These are phyloP conservation scores for Fraxinus americana DNA, from an alignment of 257 asterid species.

Conservation along the genomic window DNA sequence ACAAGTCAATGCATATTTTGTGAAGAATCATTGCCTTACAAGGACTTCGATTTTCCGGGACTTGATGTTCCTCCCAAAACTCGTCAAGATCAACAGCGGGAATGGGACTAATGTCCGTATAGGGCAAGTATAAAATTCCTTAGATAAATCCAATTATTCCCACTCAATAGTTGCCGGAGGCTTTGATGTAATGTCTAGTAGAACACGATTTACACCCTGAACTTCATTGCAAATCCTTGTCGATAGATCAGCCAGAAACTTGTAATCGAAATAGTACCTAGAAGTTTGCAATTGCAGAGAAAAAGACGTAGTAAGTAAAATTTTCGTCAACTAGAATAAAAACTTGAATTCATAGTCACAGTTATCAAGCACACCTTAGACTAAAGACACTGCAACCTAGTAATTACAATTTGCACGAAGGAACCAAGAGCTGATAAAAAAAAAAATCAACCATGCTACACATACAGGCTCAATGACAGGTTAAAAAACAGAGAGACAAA, in stretches of 20 bases:
- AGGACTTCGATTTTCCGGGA: not conserved
- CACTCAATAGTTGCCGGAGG: constrained; percentile 99
- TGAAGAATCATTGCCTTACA: not conserved
- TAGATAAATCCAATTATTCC: constrained; percentile 49
- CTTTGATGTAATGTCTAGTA: constrained; percentile 93
- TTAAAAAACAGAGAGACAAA: too few species aligned
- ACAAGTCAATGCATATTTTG: not conserved
- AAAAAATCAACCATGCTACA: not conserved
- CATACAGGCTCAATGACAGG: too few species aligned
- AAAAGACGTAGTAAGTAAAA: not conserved
- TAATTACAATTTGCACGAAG: not conserved
- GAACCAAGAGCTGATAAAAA: not conserved
- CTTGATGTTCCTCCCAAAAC: not conserved
- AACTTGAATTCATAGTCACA: not conserved
- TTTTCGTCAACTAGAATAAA: not conserved
- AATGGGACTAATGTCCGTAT: not conserved
- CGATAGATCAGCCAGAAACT: constrained; percentile 81
- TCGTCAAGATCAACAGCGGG: not conserved
- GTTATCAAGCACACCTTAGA: not conserved
- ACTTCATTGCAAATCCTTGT: constrained; percentile 93
- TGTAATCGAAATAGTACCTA: constrained; percentile 89
- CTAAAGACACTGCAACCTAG: not conserved
- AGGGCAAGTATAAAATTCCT: not conserved
- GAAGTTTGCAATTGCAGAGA: constrained; percentile 21
- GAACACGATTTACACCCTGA: constrained; percentile 92